Evolutionary conservation across 2,329 filamentous ascomycete species (phyloP).

Genomic region (Xylaria sp.): DNA sequence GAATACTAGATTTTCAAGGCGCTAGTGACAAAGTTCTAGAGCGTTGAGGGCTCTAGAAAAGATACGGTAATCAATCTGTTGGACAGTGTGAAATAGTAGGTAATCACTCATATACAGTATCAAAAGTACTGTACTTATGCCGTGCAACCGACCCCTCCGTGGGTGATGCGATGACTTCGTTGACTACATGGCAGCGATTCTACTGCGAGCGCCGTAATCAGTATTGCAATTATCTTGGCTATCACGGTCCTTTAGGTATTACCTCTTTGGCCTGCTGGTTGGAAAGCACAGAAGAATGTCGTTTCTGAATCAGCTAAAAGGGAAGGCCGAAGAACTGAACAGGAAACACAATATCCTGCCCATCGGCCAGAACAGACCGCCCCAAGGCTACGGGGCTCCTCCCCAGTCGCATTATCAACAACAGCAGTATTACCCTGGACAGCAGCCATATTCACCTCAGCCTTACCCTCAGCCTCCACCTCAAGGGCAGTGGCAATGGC

Average conservation of each 20-base stretch:
- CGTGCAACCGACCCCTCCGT: too few relatives aligned
- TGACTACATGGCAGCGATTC: neutral
- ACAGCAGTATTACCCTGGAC: slow-evolving; percentile 42
- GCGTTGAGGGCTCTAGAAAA: too few relatives aligned
- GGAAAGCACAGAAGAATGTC: slow-evolving; percentile 37
- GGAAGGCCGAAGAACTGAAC: slow-evolving; percentile 53
- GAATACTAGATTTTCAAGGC: too few relatives aligned
- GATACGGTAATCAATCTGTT: too few relatives aligned
- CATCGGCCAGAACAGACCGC: slow-evolving; percentile 40
- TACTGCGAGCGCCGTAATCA: too few relatives aligned
- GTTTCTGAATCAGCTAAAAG: slow-evolving; percentile 54
- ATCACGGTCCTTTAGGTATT: neutral
- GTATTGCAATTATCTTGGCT: neutral
- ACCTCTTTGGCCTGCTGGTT: neutral
- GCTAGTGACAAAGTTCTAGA: too few relatives aligned
- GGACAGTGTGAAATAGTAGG: too few relatives aligned
- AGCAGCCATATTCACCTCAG: slow-evolving; percentile 37
- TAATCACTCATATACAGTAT: too few relatives aligned
- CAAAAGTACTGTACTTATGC: too few relatives aligned
- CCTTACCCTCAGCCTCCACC: slow-evolving; percentile 30
- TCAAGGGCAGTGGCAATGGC: slow-evolving; percentile 37
- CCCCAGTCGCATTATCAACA: slow-evolving; percentile 26
- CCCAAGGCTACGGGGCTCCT: slow-evolving; percentile 36
- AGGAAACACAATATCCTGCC: slow-evolving; percentile 46
- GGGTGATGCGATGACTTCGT: too few relatives aligned